A percentile compares a stretch with the other conserved stretches of the same genome.
phyloP scores from a whole-genome alignment of 805 yeast genomes.

The Ogataea salicorniae region DNA sequence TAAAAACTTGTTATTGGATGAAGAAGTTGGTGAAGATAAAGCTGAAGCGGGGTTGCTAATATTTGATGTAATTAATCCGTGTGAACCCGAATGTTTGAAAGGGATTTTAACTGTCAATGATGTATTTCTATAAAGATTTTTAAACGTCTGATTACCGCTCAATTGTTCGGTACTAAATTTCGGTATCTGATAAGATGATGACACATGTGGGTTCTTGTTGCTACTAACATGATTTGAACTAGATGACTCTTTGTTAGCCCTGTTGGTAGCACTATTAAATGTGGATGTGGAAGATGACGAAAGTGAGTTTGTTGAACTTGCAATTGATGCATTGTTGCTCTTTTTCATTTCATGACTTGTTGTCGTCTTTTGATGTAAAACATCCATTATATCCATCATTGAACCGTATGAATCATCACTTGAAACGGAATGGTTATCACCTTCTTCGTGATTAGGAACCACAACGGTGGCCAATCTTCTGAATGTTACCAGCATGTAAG shows the following conservation, averaged over 20 bases:
- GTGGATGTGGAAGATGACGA: conserved; percentile 1
- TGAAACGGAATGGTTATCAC: conserved; percentile 11
- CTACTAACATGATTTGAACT: too few relatives aligned
- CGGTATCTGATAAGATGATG: too few relatives aligned
- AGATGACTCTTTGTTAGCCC: too few relatives aligned
- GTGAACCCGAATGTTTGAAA: conserved; percentile 12
- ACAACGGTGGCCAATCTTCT: conserved; percentile 8
- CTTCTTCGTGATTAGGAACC: not conserved
- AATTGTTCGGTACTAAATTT: not conserved
- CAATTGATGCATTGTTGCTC: conserved; percentile 1
- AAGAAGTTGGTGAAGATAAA: conserved; percentile 3
- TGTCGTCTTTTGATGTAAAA: conserved; percentile 12
- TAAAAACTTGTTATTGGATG: not conserved
- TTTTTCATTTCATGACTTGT: not conserved
- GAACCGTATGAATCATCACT: conserved; percentile 13
- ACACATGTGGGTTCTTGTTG: too few relatives aligned
- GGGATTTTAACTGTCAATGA: conserved; percentile 18
- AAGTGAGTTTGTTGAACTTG: conserved; percentile 1
- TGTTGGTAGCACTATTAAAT: too few relatives aligned
- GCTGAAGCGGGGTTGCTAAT: not conserved
- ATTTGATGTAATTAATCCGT: conserved; percentile 7
- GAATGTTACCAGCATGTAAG: conserved; percentile 15
- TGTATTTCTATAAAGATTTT: conserved; percentile 3
- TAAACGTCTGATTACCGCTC: not conserved
- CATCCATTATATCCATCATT: conserved; percentile 23